Percentiles rank a stretch among this genome's conserved stretches.
phyloP scores from a whole-genome alignment of 2,329 filamentous ascomycete species.

The Colletotrichum australisinense region DNA sequence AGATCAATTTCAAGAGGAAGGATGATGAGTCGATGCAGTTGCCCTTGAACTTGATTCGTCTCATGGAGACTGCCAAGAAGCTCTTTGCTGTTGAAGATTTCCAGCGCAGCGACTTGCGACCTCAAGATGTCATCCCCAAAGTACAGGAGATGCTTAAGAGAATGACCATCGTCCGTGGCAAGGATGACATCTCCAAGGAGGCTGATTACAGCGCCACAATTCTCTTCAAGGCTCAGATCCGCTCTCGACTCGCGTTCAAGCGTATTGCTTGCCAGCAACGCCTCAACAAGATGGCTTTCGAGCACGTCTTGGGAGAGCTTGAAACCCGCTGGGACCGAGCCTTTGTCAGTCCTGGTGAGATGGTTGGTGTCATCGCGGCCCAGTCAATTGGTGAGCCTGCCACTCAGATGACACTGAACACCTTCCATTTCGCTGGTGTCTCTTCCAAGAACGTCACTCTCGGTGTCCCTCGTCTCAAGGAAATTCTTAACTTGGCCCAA shows the following conservation, averaged over 20 bases:
- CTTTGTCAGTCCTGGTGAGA: slow-evolving; percentile 92
- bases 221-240: slow-evolving; percentile 90
- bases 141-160: slow-evolving; percentile 80
- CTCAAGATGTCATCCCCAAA: slow-evolving; percentile 85
- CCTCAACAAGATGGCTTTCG: slow-evolving; percentile 90
- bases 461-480: slow-evolving; percentile 98
- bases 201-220: slow-evolving; percentile 90
- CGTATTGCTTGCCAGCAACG: slow-evolving; percentile 87
- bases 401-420: slow-evolving; percentile 99
- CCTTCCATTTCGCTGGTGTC: slow-evolving; percentile 99
- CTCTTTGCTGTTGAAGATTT: slow-evolving; percentile 91
- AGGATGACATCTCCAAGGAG: slow-evolving; percentile 84
- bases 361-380: slow-evolving; percentile 97
- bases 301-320: slow-evolving; percentile 90
- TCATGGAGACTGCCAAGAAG: slow-evolving; percentile 90
- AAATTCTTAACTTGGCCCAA: slow-evolving; percentile 97
- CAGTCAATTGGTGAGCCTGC: slow-evolving; percentile 99
- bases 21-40: slow-evolving; percentile 90
- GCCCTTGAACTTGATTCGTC: slow-evolving; percentile 89
- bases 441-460: slow-evolving; percentile 99
- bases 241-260: slow-evolving; percentile 92
- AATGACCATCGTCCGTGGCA: slow-evolving; percentile 87
- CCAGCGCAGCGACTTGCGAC: slow-evolving; percentile 88
- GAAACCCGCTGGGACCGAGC: slow-evolving; percentile 89
- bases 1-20: slow-evolving; percentile 74